Evolutionary conservation across 371 early-diverging fungal species (phyloP), one percentile per base, ranked within the genome.

Genomic region (Dichotomocladium elegans): DNA sequence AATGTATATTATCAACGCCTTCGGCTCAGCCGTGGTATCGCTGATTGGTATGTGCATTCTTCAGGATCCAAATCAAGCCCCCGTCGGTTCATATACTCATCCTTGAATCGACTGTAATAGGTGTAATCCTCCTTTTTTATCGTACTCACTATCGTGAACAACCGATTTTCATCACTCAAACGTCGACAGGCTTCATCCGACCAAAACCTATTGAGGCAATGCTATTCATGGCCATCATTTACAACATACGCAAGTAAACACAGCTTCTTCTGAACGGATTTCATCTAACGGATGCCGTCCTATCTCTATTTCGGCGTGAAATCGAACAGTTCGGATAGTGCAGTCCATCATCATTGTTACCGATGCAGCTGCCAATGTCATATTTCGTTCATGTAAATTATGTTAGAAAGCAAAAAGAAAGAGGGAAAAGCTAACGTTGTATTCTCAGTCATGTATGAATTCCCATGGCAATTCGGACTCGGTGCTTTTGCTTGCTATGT

Each of bases 381-480:
- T 63, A 8, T 55, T 72, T 19, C 56, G 64, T 25, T 49, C 64
- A 49, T 61, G 66, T 71, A 61, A 56, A 49, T 43, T 11, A 31
- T 26, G 4, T 10, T n/a, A n/a, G n/a, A n/a, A n/a, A n/a, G n/a
- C n/a, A n/a, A n/a, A n/a, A n/a, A n/a, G n/a, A n/a, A n/a, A n/a
- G n/a, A n/a, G n/a, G n/a, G n/a, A n/a, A 24, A 15, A 26, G 7
- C 8, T 19, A n/a, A 12, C 21, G 6, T 37, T 2, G 17, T 37
- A 15, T 37, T 4, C 0, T 10, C 2, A 72, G 72, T 67, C 22
- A 33, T 68, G 21, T 64, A 65, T 27, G 70, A 69, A 24, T 34
- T 73, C 15, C 68, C 70, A 21, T 73, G 74, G 74, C 69, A 68
- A 51, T 64, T 67, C 51, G 70, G 70, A 28, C 22, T 68, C 7